Evolutionary conservation across 257 asterid species (phyloP).

Genomic region (Solanum microdontum): DNA sequence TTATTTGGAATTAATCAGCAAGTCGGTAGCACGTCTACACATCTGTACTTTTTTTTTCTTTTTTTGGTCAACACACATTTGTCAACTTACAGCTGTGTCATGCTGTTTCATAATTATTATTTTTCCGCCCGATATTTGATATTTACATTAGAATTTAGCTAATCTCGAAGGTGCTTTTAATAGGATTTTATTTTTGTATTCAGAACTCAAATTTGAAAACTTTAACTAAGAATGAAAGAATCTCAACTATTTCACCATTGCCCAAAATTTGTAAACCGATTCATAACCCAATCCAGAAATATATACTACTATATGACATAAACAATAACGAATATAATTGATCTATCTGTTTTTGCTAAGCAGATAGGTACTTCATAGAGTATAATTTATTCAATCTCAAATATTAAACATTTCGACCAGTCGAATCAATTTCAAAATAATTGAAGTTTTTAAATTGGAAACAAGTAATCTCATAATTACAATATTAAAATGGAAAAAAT

Average conservation of each 20-base stretch:
- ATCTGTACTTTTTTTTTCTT: not conserved
- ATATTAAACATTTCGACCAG: not conserved
- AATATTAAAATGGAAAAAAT: too few species aligned
- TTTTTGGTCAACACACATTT: not conserved
- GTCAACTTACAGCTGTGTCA: not conserved
- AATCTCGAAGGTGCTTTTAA: fast-evolving
- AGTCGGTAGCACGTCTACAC: not conserved
- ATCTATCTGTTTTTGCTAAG: not conserved
- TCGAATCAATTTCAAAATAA: too few species aligned
- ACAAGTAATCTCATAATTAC: not conserved
- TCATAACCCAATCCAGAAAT: not conserved
- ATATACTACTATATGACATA: not conserved
- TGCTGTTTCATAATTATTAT: not conserved
- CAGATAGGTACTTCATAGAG: not conserved
- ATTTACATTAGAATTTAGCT: not conserved
- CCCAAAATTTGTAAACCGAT: too few species aligned
- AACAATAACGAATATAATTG: not conserved
- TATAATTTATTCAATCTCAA: not conserved
- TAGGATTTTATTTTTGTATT: not conserved
- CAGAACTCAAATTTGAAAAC: fast-evolving
- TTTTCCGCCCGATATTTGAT: too few species aligned
- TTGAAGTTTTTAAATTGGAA: too few species aligned
- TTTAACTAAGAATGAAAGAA: not conserved
- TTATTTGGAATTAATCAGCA: not conserved
- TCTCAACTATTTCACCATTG: not conserved